Percentiles rank a stretch among this genome's conserved stretches.
Conservation (phyloP, 805 yeast species). For the Starmerella etchellsii region DNA sequence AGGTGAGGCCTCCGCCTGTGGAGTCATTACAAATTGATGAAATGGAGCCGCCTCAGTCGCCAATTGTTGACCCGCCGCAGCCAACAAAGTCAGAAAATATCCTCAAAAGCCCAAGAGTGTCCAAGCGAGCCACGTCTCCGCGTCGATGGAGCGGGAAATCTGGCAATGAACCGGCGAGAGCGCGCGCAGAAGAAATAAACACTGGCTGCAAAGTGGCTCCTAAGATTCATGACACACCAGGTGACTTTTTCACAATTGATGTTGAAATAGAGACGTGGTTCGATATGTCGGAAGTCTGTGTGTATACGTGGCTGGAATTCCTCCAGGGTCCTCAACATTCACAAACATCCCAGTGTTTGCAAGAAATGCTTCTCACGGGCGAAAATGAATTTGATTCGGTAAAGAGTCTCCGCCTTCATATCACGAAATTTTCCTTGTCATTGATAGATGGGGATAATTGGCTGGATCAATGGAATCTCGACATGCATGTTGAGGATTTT, state of each 20-base stretch:
- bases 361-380: too few relatives aligned
- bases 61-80: not conserved
- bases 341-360: not conserved
- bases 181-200: slow-evolving; percentile 21
- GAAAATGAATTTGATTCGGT: not conserved
- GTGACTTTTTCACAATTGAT: slow-evolving; percentile 14
- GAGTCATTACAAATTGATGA: slow-evolving; percentile 8
- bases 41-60: slow-evolving; percentile 9
- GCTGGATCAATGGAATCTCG: slow-evolving; percentile 1
- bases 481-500: not conserved
- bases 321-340: not conserved
- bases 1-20: not conserved
- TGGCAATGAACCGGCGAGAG: slow-evolving; percentile 5
- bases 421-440: not conserved
- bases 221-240: slow-evolving; percentile 10
- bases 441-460: too few relatives aligned
- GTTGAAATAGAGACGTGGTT: slow-evolving; percentile 19
- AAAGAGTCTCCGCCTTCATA: not conserved
- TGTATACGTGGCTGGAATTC: not conserved
- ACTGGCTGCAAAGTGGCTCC: slow-evolving; percentile 19
- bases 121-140: not conserved
- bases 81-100: not conserved
- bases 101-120: not conserved
- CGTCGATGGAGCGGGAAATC: not conserved
- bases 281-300: not conserved